Evolutionary conservation across 768 basidiomycete species (phyloP).

Genomic region (Phlebiopsis gigantea): DNA sequence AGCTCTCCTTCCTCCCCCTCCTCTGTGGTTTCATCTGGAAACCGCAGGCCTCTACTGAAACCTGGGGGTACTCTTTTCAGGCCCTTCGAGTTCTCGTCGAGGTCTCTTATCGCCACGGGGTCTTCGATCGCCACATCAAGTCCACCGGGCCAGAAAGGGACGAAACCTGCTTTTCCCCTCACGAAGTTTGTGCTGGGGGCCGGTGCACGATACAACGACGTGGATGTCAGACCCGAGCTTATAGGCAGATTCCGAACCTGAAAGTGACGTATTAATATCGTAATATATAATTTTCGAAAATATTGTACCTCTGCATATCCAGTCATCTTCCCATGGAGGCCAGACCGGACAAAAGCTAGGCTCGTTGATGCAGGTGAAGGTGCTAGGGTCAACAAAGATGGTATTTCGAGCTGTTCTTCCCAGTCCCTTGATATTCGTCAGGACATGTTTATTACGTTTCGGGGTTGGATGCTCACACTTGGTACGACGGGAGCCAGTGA

Average conservation of each 20-base stretch:
- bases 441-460: too few species aligned
- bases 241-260: constrained; percentile 54
- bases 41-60: constrained; percentile 69
- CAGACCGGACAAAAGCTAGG: constrained; percentile 68
- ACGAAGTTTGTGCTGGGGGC: constrained; percentile 79
- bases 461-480: constrained; percentile 70
- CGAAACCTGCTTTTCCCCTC: constrained; percentile 86
- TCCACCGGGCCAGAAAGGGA: constrained; percentile 94
- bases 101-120: constrained; percentile 26
- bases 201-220: constrained; percentile 80
- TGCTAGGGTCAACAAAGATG: constrained; percentile 56
- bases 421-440: too few species aligned
- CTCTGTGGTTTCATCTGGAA: constrained; percentile 48
- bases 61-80: constrained; percentile 79
- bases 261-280: neutral
- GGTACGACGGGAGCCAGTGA: constrained; percentile 76
- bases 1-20: constrained; percentile 38
- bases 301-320: constrained; percentile 85
- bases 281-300: constrained; percentile 5
- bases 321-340: constrained; percentile 73
- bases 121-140: constrained; percentile 53
- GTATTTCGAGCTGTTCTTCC: constrained; percentile 55
- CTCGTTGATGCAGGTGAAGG: constrained; percentile 74
- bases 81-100: constrained; percentile 33
- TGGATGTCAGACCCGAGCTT: constrained; percentile 76